A percentile compares a stretch with the other conserved stretches of the same genome.
Conservation (phyloP, 305 asterid species). For the Andrographis paniculata region DNA sequence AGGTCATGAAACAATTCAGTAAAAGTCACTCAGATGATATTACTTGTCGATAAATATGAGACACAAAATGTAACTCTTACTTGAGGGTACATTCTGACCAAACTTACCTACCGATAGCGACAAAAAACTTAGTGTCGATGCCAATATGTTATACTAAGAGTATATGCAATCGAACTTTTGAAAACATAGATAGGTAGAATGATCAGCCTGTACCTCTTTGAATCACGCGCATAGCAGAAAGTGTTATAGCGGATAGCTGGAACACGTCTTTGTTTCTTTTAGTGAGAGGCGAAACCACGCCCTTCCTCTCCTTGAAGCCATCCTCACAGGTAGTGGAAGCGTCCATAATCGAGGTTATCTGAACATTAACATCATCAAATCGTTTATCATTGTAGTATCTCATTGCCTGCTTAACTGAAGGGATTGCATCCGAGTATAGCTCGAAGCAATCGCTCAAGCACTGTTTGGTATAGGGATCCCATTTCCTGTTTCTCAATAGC, state of each 20-base stretch:
- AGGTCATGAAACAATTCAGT: not conserved
- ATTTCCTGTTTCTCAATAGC: conserved; percentile 22
- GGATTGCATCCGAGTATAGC: conserved; percentile 47
- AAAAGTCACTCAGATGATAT: not conserved
- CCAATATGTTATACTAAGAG: too few species aligned
- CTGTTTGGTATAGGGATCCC: conserved; percentile 27
- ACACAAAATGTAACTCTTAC: not conserved
- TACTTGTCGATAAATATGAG: not conserved
- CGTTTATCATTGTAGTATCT: conserved; percentile 18
- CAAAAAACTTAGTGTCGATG: too few species aligned
- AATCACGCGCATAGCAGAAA: not conserved
- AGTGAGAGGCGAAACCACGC: conserved; percentile 11
- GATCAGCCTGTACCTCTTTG: conserved; percentile 1
- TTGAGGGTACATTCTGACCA: not conserved
- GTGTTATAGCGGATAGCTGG: not conserved
- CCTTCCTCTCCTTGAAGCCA: conserved; percentile 43
- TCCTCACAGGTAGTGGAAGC: conserved; percentile 66
- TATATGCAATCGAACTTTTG: not conserved
- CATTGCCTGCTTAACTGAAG: conserved; percentile 45
- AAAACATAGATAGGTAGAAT: not conserved
- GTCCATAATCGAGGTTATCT: conserved; percentile 46
- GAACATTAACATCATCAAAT: conserved; percentile 47
- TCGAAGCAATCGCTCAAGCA: conserved; percentile 53
- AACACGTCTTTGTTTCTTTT: conserved; percentile 3
- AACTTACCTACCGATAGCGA: not conserved